These are phyloP conservation scores for Phoma herbarum DNA, from an alignment of 2,329 filamentous ascomycete species.

Conservation along the genomic window DNA sequence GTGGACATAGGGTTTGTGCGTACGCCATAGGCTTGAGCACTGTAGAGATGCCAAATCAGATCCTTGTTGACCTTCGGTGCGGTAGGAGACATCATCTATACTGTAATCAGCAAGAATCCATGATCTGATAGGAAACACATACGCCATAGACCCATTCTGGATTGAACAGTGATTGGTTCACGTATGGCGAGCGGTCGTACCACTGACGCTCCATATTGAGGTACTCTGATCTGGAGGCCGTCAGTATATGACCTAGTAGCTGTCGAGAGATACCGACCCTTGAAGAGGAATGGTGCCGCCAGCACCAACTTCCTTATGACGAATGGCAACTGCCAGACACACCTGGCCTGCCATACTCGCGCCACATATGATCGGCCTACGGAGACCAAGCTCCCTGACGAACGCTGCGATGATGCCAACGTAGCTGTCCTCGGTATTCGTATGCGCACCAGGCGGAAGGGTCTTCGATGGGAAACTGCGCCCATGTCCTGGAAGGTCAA, in stretches of 20 bases:
- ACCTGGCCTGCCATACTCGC: conserved; percentile 62
- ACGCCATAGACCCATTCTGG: conserved; percentile 60
- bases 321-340: conserved; percentile 58
- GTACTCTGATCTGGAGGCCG: conserved; percentile 45
- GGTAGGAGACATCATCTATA: conserved; percentile 57
- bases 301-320: conserved; percentile 58
- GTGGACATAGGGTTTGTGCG: neutral
- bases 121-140: neutral
- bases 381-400: conserved; percentile 55
- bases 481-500: conserved; percentile 61
- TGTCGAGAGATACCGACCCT: conserved; percentile 38
- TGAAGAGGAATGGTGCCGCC: conserved; percentile 59
- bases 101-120: conserved; percentile 4
- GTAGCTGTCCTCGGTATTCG: conserved; percentile 59
- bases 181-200: conserved; percentile 57
- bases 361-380: conserved; percentile 60
- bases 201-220: conserved; percentile 56
- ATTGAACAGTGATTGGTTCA: conserved; percentile 60
- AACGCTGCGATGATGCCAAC: conserved; percentile 57
- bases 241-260: conserved; percentile 24
- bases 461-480: conserved; percentile 57
- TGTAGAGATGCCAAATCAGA: conserved; percentile 61
- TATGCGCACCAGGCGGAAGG: conserved; percentile 56
- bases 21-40: conserved; percentile 59
- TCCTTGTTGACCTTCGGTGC: conserved; percentile 57